Base-by-base conservation (phyloP, 495 filamentous ascomycete species). In the Annulohypoxylon bovei region DNA sequence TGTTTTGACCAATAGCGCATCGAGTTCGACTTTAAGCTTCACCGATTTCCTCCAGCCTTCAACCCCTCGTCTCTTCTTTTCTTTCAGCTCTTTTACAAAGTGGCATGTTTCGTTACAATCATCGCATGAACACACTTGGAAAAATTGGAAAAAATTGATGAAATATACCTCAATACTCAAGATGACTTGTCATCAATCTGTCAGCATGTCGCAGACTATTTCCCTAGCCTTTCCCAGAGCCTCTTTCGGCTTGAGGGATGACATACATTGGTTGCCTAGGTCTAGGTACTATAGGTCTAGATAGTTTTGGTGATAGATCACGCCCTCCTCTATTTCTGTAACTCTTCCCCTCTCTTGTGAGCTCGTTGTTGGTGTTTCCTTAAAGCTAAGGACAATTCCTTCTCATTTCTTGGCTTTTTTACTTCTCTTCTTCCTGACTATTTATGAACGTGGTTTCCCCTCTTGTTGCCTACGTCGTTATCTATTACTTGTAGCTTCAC, bases 81-180 rank as follows among this genome's bases (percentile, higher is more conserved):
- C 9, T 27, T 60, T 60, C 56, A 60, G 56, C 56, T 27, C 56
- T 46, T 25, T n/a, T n/a, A n/a, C n/a, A n/a, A n/a, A n/a, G n/a
- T n/a, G n/a, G n/a, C n/a, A n/a, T n/a, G n/a, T n/a, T n/a, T 22
- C 16, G 7, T 27, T n/a, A n/a, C 46, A 27, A 50, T 9, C 44
- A 11, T 61, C 18, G 42, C 28, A 42, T 40, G 23, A 42, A 40
- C 1, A 57, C 5, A n/a, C n/a, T n/a, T n/a, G n/a, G n/a, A n/a
- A n/a, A n/a, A n/a, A n/a, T n/a, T n/a, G n/a, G n/a, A 14, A 42
- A n/a, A 20, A 18, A 18, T 42, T 40, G 7, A 25, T 11, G 3
- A 56, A 11, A 23, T 3, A n/a, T 3, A n/a, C 53, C 11, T 40
- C 20, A 56, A 50, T 30, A 44, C 30, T 62, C 12, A 20, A 32